Evolutionary conservation across 768 basidiomycete species (phyloP).

Genomic region (Macrolepiota fuliginosa): DNA sequence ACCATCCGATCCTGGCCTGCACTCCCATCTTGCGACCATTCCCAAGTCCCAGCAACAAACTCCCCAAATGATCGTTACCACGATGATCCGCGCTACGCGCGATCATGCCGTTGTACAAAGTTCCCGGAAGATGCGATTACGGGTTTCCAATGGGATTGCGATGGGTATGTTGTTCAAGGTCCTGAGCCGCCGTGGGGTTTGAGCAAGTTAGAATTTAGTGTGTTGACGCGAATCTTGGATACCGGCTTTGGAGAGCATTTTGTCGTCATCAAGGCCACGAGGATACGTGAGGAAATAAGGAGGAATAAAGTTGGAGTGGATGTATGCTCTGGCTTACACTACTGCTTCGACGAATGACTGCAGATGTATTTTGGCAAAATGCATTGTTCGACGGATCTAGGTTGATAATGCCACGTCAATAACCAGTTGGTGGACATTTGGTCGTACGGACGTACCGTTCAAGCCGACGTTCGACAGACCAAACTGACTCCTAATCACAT

Average conservation of each 20-base stretch:
- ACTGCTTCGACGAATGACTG: neutral
- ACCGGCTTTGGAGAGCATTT: conserved; percentile 25
- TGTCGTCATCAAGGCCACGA: conserved; percentile 63
- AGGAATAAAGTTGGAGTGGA: neutral
- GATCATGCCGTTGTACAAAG: conserved; percentile 50
- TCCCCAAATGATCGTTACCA: too few species aligned
- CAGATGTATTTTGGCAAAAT: too few species aligned
- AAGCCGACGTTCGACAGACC: conserved; percentile 49
- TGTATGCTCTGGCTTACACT: neutral
- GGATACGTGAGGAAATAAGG: neutral
- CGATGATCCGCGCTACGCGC: conserved; percentile 1
- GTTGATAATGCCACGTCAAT: neutral
- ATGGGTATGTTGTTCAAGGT: conserved; percentile 96
- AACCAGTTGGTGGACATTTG: neutral
- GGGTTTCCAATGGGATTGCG: conserved; percentile 86
- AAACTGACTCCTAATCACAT: conserved; percentile 58
- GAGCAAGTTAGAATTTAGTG: conserved; percentile 69
- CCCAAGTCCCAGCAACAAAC: too few species aligned
- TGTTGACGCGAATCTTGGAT: conserved; percentile 25
- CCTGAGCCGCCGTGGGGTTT: conserved; percentile 82
- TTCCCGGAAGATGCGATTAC: conserved; percentile 84
- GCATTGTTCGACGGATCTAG: conserved; percentile 42
- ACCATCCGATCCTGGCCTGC: too few species aligned
- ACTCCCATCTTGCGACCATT: too few species aligned
- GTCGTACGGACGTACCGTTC: conserved; percentile 22